Percentiles rank a stretch among this genome's conserved stretches.
These are phyloP conservation scores for Metarhizium brunneum DNA, from an alignment of 2,329 filamentous ascomycete species.

Conservation along the genomic window DNA sequence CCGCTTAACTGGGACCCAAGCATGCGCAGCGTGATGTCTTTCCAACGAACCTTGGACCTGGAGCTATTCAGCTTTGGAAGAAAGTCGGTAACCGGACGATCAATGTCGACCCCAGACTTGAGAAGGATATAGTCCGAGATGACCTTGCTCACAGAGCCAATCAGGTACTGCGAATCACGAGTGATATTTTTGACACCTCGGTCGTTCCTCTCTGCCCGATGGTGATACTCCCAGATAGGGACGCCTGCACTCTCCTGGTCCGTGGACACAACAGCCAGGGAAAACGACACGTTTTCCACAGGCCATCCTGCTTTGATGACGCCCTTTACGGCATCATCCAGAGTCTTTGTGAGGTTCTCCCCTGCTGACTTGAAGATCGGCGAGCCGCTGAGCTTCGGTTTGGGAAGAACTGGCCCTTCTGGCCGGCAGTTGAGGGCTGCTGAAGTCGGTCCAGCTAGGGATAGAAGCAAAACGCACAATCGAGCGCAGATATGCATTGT, in stretches of 20 bases:
- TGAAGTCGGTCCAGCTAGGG: not conserved
- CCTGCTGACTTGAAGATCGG: slow-evolving; percentile 18
- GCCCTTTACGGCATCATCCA: slow-evolving; percentile 22
- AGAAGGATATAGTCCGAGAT: slow-evolving; percentile 28
- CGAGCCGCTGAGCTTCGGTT: slow-evolving; percentile 11
- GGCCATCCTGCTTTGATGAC: slow-evolving; percentile 25
- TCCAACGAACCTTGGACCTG: slow-evolving; percentile 22
- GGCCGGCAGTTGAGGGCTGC: slow-evolving; percentile 18
- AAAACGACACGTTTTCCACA: slow-evolving; percentile 28
- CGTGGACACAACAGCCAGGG: slow-evolving; percentile 23
- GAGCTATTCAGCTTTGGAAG: slow-evolving; percentile 20
- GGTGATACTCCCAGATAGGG: slow-evolving; percentile 33
- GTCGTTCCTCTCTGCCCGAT: slow-evolving; percentile 23
- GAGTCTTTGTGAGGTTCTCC: slow-evolving; percentile 15
- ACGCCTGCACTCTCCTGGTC: slow-evolving; percentile 15
- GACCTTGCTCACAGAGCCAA: slow-evolving; percentile 31
- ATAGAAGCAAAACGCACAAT: slow-evolving; percentile 1
- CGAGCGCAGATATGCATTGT: not conserved
- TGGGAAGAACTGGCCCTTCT: slow-evolving; percentile 21
- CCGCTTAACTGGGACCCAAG: slow-evolving; percentile 28
- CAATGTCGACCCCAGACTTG: slow-evolving; percentile 23
- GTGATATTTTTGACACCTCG: slow-evolving; percentile 23
- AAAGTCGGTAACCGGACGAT: slow-evolving; percentile 23
- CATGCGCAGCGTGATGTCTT: slow-evolving; percentile 26
- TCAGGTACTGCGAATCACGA: slow-evolving; percentile 29